phyloP scores from a whole-genome alignment of 257 asterid genomes.

The Primulina tabacum region DNA sequence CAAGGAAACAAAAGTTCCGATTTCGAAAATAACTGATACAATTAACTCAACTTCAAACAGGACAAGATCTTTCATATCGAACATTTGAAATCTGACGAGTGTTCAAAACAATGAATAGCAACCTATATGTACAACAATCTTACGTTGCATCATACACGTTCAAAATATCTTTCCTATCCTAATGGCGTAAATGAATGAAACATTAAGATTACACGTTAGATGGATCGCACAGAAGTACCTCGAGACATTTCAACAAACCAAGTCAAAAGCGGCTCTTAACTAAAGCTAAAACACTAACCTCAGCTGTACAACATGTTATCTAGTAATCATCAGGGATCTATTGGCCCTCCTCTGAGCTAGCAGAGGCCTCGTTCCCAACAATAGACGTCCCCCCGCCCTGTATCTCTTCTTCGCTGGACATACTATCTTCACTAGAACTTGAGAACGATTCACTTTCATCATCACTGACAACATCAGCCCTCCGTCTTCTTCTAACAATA shows the following conservation, averaged over 20 bases:
- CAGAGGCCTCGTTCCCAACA: conserved; percentile 55
- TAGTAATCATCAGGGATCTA: conserved; percentile 11
- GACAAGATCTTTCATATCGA: not conserved
- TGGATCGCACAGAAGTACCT: conserved; percentile 4
- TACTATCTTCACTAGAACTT: conserved; percentile 54
- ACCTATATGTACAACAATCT: conserved; percentile 33
- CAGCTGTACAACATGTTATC: conserved; percentile 6
- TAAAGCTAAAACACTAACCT: not conserved
- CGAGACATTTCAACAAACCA: not conserved
- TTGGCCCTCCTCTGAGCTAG: conserved; percentile 58
- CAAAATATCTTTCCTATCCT: conserved; percentile 7
- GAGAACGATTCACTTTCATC: conserved; percentile 70
- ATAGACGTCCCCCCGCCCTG: conserved; percentile 51
- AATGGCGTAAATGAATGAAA: conserved; percentile 15
- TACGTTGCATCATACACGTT: conserved; percentile 25
- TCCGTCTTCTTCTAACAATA: conserved; percentile 56
- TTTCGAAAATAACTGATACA: too few species aligned
- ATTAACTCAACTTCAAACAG: not conserved
- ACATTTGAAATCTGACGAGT: not conserved
- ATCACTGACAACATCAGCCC: conserved; percentile 63
- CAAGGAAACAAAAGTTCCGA: not conserved
- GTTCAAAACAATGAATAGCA: not conserved
- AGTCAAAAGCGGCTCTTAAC: not conserved
- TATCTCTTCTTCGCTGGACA: conserved; percentile 71
- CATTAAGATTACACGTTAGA: not conserved